phyloP scores from a whole-genome alignment of 1,284 basidiomycete species.

The Abortiporus biennis region DNA sequence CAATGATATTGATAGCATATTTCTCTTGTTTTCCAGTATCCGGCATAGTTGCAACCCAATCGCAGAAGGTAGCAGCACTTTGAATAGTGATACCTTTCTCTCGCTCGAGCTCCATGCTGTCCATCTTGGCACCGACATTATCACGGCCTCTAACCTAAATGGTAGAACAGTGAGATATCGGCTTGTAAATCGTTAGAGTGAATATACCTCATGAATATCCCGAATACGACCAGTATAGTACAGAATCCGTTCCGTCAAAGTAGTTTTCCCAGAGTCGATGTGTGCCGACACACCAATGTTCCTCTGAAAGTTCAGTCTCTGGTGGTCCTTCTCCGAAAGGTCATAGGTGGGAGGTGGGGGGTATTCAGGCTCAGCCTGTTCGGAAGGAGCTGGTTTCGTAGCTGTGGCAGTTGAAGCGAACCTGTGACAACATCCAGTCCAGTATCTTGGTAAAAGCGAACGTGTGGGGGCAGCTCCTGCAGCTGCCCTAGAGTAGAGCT shows the following conservation, averaged over 20 bases:
- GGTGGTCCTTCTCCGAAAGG: conserved; percentile 53
- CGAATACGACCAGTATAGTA: conserved; percentile 96
- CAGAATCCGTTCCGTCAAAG: conserved; percentile 94
- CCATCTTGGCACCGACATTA: conserved; percentile 98
- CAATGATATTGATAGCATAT: conserved; percentile 97
- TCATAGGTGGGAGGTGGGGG: conserved; percentile 27
- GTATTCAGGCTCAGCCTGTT: conserved; percentile 6
- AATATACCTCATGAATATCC: conserved; percentile 90
- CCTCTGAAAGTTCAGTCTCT: conserved; percentile 58
- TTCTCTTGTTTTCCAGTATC: conserved; percentile 66
- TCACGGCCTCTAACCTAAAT: conserved; percentile 83
- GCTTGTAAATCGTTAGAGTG: conserved; percentile 4
- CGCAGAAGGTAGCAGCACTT: conserved; percentile 96
- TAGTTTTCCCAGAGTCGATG: conserved; percentile 98
- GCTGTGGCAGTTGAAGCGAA: conserved; percentile 17
- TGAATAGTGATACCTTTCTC: conserved; percentile 99
- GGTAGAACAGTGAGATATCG: background rate
- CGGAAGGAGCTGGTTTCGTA: conserved; percentile 13
- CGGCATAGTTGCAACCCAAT: conserved; percentile 81
- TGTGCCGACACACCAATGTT: conserved; percentile 89
- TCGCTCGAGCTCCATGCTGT: conserved; percentile 97
- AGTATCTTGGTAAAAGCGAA: background rate
- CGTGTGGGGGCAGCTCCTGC: background rate
- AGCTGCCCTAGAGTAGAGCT: background rate
- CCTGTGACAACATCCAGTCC: background rate